These are phyloP conservation scores for Maudiozyma pseudohumilis DNA, from an alignment of 805 yeast genomes.

Conservation along the genomic window DNA sequence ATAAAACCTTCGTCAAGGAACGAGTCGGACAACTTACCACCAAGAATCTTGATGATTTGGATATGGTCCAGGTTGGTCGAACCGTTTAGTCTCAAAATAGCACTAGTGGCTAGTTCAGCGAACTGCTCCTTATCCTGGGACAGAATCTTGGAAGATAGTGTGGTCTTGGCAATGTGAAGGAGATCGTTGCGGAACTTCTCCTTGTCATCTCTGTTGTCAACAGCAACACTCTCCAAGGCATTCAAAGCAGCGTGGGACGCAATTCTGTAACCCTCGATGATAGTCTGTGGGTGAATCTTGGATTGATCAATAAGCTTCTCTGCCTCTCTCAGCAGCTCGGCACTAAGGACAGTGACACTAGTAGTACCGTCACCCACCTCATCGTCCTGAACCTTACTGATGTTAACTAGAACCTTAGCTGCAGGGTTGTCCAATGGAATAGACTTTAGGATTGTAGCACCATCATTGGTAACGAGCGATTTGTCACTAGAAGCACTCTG, in stretches of 20 bases:
- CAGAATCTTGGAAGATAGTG: constrained; percentile 84
- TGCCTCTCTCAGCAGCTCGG: constrained; percentile 89
- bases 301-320: constrained; percentile 76
- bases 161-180: constrained; percentile 81
- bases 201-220: constrained; percentile 53
- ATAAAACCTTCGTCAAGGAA: constrained; percentile 94
- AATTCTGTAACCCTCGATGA: constrained; percentile 88
- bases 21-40: constrained; percentile 86
- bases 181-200: constrained; percentile 66
- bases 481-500: constrained; percentile 76
- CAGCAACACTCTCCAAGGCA: constrained; percentile 69
- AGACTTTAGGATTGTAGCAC: constrained; percentile 90
- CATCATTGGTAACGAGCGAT: constrained; percentile 88
- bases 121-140: constrained; percentile 92
- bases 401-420: constrained; percentile 89
- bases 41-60: constrained; percentile 85
- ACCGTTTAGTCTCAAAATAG: constrained; percentile 78
- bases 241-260: constrained; percentile 77
- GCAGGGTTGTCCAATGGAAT: constrained; percentile 97
- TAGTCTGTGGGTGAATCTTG: constrained; percentile 95
- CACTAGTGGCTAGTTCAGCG: constrained; percentile 86
- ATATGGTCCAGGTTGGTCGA: constrained; percentile 84
- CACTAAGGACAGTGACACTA: constrained; percentile 82
- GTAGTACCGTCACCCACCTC: constrained; percentile 99
- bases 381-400: constrained; percentile 93